phyloP scores from a whole-genome alignment of 495 filamentous ascomycete genomes.

The Penicillium bovifimosum region DNA sequence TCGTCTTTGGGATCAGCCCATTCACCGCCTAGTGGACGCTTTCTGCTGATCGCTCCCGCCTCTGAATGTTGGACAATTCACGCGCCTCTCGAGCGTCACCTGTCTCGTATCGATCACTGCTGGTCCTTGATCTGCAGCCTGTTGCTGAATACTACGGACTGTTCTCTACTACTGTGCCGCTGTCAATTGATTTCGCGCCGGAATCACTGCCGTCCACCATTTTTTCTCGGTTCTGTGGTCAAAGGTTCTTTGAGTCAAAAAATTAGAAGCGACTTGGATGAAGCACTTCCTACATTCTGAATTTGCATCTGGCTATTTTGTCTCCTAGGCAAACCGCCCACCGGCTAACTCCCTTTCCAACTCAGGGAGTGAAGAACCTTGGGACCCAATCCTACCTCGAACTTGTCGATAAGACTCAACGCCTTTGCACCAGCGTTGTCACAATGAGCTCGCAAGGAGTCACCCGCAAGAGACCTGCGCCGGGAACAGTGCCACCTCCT shows the following conservation, averaged over 20 bases:
- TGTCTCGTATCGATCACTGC: not conserved
- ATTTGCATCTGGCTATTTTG: not conserved
- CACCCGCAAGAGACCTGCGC: conserved; percentile 66
- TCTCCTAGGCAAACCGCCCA: not conserved
- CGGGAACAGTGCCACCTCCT: conserved; percentile 58
- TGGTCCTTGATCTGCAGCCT: conserved; percentile 1
- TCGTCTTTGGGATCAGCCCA: not conserved
- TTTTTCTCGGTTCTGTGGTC: conserved; percentile 11
- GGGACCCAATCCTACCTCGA: not conserved
- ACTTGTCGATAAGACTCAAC: conserved; percentile 10
- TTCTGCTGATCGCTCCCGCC: conserved; percentile 4
- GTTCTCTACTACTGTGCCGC: not conserved
- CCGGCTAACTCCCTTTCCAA: not conserved
- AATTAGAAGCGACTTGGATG: conserved; percentile 8
- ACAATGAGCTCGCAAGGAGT: conserved; percentile 42
- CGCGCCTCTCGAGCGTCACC: conserved; percentile 4
- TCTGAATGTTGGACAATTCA: conserved; percentile 10
- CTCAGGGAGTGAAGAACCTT: not conserved
- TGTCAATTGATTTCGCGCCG: not conserved
- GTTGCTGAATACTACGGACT: not conserved
- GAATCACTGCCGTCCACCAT: conserved; percentile 2
- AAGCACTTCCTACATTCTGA: not conserved
- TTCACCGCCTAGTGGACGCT: conserved; percentile 4
- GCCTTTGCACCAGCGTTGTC: conserved; percentile 3
- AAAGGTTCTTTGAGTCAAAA: conserved; percentile 15